Evolutionary conservation across 2,329 filamentous ascomycete genomes (phyloP), one percentile per base, ranked within the genome.

Genomic region (Aspergillus sp.): DNA sequence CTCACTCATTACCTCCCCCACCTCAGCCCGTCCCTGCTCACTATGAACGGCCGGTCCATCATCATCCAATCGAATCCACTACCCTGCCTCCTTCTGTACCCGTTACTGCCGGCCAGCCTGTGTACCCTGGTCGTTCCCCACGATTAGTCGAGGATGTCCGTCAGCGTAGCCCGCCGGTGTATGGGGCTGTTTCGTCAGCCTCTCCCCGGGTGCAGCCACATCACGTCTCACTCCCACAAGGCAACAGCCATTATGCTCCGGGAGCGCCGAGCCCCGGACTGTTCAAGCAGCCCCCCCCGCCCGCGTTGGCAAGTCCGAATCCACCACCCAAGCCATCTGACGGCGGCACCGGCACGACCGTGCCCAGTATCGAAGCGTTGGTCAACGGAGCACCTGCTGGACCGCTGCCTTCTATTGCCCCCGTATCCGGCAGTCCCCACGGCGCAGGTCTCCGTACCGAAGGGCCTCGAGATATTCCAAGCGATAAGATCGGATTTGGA

Each of bases 401-500:
- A 5, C 52, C 58, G 5, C 47, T 64, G 5, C 52, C 58, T 1
- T 49, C 59, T 5, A 60, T 61, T 10, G 50, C 54, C 40, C 10
- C 49, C 58, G 41, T 46, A 34, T 39, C 49, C 40, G 45, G 9
- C 19, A 44, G 26, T n/a, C 33, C 48, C 41, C 36, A 39, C 36
- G 36, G 36, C 26, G 36, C 36, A 9, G 38, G 49, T 41, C 54
- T 27, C 33, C 30, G 19, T 26, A n/a, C 56, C 4, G 69, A 70
- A 26, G 71, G 71, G 30, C 72, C 76, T 5, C 72, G 74, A 46
- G 77, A 79, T 56, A 79, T 80, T 43, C 76, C 76, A 5, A 76
- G 71, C 43, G 74, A 78, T 49, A 79, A 79, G 52, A 65, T 79
- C 28, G 76, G 73, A 4, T 80, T 78, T 42, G 72, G 75, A 12